phyloP scores from a whole-genome alignment of 345 rosid species.

The Noccaea bulbosa region DNA sequence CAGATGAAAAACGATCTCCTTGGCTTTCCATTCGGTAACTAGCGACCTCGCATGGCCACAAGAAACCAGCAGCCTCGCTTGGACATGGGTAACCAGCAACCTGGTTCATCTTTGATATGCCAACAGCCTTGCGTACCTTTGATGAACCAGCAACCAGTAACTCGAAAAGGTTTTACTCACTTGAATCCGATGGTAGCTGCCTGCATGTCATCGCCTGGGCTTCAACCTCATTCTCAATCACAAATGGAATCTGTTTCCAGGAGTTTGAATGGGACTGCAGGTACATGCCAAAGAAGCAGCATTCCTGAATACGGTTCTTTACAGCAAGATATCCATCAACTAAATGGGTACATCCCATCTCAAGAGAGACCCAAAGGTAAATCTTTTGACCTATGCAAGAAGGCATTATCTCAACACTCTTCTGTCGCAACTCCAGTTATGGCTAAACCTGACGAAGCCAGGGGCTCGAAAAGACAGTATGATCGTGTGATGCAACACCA shows the following conservation, averaged over 20 bases:
- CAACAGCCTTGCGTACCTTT: conserved; percentile 25
- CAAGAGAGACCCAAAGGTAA: conserved; percentile 39
- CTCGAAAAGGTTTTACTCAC: conserved; percentile 33
- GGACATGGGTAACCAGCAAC: conserved; percentile 44
- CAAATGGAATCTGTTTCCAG: conserved; percentile 35
- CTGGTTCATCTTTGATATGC: conserved; percentile 31
- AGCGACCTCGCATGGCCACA: conserved; percentile 20
- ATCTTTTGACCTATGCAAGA: conserved; percentile 42
- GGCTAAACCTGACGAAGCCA: conserved; percentile 43
- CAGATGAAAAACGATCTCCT: conserved; percentile 33
- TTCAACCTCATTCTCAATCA: conserved; percentile 29
- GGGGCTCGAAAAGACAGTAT: conserved; percentile 55
- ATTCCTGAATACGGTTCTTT: conserved; percentile 25
- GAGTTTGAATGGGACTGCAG: conserved; percentile 26
- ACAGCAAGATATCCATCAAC: conserved; percentile 37
- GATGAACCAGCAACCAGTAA: conserved; percentile 41
- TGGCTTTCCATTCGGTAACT: conserved; percentile 34
- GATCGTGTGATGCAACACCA: conserved; percentile 35
- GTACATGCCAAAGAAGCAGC: conserved; percentile 41
- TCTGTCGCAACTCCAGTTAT: conserved; percentile 41
- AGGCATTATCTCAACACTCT: conserved; percentile 29
- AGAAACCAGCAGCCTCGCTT: conserved; percentile 45
- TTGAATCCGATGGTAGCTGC: conserved; percentile 42
- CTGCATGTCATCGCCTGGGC: conserved; percentile 34
- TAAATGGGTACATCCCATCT: conserved; percentile 34